phyloP scores from a whole-genome alignment of 2,329 filamentous ascomycete genomes.

The Fusarium agapanthi region DNA sequence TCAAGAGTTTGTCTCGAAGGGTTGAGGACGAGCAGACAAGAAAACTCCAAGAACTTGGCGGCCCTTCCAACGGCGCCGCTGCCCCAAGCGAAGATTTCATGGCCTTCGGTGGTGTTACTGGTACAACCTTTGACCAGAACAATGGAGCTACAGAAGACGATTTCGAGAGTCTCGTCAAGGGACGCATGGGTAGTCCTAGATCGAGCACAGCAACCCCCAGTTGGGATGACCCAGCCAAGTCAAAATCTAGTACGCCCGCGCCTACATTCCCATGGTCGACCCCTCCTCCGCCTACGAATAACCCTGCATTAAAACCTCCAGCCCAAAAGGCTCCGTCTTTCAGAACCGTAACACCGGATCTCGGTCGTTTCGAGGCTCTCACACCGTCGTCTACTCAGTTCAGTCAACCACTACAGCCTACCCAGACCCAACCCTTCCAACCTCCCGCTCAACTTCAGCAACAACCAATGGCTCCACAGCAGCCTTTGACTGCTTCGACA shows the following conservation, averaged over 20 bases:
- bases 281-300: conserved; percentile 58
- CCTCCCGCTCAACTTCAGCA: conserved; percentile 38
- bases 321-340: conserved; percentile 48
- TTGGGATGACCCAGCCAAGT: conserved; percentile 58
- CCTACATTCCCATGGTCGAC: conserved; percentile 73
- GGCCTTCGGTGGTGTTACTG: conserved; percentile 74
- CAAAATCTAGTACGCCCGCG: conserved; percentile 51
- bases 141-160: conserved; percentile 71
- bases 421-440: conserved; percentile 39
- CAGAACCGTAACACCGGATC: conserved; percentile 67
- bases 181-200: conserved; percentile 52
- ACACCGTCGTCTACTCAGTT: conserved; percentile 69
- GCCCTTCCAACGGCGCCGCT: conserved; percentile 61
- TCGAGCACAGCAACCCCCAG: conserved; percentile 55
- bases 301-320: conserved; percentile 42
- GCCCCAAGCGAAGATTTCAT: conserved; percentile 72
- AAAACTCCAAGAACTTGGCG: conserved; percentile 85
- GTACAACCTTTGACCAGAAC: conserved; percentile 62
- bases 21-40: conserved; percentile 90
- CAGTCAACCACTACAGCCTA: conserved; percentile 66
- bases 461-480: conserved; percentile 32
- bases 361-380: conserved; percentile 63
- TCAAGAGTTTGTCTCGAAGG: conserved; percentile 79
- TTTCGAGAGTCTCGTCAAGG: conserved; percentile 91
- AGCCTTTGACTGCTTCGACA: conserved; percentile 20